phyloP scores from a whole-genome alignment of 2,329 filamentous ascomycete species.

The Chaetomiaceae sp. region DNA sequence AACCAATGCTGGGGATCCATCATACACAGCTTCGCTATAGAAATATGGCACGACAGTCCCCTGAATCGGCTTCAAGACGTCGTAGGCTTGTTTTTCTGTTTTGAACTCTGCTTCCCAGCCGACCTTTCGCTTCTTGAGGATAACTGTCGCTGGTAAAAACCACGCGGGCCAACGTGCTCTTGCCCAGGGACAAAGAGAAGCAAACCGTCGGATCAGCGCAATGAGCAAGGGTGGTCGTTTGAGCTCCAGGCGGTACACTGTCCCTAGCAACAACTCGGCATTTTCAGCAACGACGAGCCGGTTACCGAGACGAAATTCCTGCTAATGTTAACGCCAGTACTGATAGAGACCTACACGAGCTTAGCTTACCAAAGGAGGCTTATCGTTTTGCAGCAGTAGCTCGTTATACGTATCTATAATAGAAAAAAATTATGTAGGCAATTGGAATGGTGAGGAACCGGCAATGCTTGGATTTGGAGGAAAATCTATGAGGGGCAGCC shows the following conservation, averaged over 20 bases:
- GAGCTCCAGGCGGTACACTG: constrained; percentile 4
- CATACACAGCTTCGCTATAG: constrained; percentile 5
- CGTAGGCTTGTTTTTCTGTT: constrained; percentile 3
- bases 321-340: not conserved
- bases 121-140: constrained; percentile 3
- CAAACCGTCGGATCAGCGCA: not conserved
- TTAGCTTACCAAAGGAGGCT: constrained; percentile 6
- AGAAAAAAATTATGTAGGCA: too few relatives aligned
- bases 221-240: constrained; percentile 1
- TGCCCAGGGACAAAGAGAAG: not conserved
- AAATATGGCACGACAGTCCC: constrained; percentile 1
- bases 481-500: not conserved
- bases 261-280: not conserved
- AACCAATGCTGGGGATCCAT: constrained; percentile 3
- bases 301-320: constrained; percentile 6
- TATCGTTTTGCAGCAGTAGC: not conserved
- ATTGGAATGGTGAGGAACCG: too few relatives aligned
- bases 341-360: too few relatives aligned
- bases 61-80: constrained; percentile 4
- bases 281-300: constrained; percentile 3
- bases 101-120: constrained; percentile 5
- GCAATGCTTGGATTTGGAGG: too few relatives aligned
- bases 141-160: constrained; percentile 2
- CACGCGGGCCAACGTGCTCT: not conserved
- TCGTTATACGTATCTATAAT: too few relatives aligned